Evolutionary conservation across 164 flowering plant genomes (phyloP).

Genomic region (Tetracentron sinense): DNA sequence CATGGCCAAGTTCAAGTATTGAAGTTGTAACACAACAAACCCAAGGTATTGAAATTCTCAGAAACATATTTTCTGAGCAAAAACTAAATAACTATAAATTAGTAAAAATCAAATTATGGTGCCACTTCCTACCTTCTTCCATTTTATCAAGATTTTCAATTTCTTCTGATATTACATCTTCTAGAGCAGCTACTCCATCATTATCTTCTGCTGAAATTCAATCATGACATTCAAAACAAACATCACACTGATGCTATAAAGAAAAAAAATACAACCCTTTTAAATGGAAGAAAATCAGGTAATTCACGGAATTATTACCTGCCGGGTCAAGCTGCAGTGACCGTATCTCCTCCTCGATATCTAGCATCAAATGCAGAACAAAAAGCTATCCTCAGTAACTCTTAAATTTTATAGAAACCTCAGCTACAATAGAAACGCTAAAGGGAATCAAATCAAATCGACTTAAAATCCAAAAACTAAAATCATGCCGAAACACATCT

Average conservation of each 20-base stretch:
- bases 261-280: neutral
- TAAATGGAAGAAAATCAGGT: neutral
- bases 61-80: neutral
- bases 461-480: neutral
- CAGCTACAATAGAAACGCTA: neutral
- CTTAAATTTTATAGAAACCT: neutral
- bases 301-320: neutral
- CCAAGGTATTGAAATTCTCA: neutral
- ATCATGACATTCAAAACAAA: neutral
- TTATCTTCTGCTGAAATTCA: conserved; percentile 4
- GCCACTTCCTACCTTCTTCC: conserved; percentile 45
- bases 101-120: neutral
- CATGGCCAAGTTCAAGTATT: neutral
- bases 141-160: conserved; percentile 33
- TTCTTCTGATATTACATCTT: conserved; percentile 34
- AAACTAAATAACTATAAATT: neutral
- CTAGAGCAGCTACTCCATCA: conserved; percentile 13
- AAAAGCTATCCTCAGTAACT: neutral
- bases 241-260: neutral
- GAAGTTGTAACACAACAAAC: neutral
- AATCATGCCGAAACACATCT: neutral
- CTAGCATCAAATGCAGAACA: neutral
- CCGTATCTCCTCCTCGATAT: conserved; percentile 7
- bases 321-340: conserved; percentile 5
- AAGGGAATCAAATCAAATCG: neutral